Evolutionary conservation across 2,329 filamentous ascomycete species (phyloP), one percentile per base, ranked within the genome.

Genomic region (Penicillium sp.): DNA sequence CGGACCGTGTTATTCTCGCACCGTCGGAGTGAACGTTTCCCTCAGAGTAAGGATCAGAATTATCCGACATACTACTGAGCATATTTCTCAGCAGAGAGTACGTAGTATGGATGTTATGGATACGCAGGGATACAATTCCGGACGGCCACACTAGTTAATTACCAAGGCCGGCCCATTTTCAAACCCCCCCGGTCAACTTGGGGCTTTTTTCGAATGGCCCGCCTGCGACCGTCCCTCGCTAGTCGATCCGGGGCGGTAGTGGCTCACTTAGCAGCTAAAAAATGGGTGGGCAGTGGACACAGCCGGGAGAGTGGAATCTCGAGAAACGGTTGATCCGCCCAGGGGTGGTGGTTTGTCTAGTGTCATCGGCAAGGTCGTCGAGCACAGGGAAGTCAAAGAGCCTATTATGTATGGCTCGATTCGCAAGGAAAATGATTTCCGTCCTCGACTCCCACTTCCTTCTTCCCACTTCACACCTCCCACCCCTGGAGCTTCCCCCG

Each of bases 271-370:
- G 53, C 59, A 53, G 55, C 59, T 52, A 59, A 53, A 53, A 61
- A 61, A 62, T 61, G 59, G 63, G 49, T n/a, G 40, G 19, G 7
- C 22, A 49, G 26, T 51, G 51, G 35, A 25, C 7, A n/a, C 37
- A 16, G 13, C 38, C 16, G 19, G 52, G 40, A 52, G n/a, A 19
- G 28, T 51, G n/a, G 48, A 35, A 66, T 64, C 57, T 65, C 53
- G 52, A 60, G 26, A 35, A 38, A 28, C 58, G 66, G 65, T 60
- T 73, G 72, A 75, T 75, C 70, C 66, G 71, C 69, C 69, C 72
- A 75, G 71, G 71, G 71, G 67, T 70, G 45, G 16, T 19, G 10
- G 19, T 42, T 42, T 42, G 38, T 42, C 38, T 10, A 16, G 26
- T 26, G 22, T 26, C n/a, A 22, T 19, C 35, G 5, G 10, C 8